Evolutionary conservation across 208 protist genomes (phyloP), one percentile per base, ranked within the genome.

Genomic region (Herpetomonas tarakana): DNA sequence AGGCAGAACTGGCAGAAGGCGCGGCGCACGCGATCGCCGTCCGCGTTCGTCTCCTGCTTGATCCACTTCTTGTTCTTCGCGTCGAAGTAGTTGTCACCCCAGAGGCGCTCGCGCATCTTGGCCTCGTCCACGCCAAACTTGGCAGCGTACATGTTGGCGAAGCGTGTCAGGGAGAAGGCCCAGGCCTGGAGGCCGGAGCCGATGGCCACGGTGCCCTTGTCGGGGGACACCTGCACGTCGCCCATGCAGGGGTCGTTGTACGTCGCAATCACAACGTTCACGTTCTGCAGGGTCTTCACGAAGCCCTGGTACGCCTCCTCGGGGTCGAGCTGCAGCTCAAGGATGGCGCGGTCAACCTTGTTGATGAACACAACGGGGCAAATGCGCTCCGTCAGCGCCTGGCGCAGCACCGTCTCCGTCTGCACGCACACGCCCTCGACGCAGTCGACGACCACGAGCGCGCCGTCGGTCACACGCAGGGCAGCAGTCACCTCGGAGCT

Each of bases 371-470:
- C 81, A 24, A 99, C 97, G 46, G 98, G 99, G 71, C 92, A 90
- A 73, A 99, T 99, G 74, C 98, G 92, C 88, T 99, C 98, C 26
- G 78, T 74, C 59, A 99, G 86, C 14, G 82, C 78, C 76, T 86
- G 76, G 55, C 82, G 78, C 25, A 99, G 91, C 71, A 99, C 98
- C 68, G 98, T 99, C 84, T 99, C 98, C 52, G 98, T 99, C 88
- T 99, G 98, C 28, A 99, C 98, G 77, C 97, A 99, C 58, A 99
- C 98, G 78, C 99, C 99, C 74, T 99, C 96, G 61, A 99, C 96
- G 71, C 91, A 98, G 72, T 99, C 99, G 14, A 76, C 97, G 60
- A 99, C 98, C 52, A 99, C 98, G 11, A 99, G 80, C 51, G 98
- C 98, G 81, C 99, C 99, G 81, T 99, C 98, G 58, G 98, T 99